A percentile compares a stretch with the other conserved stretches of the same genome.
Conservation (phyloP, 2,329 filamentous ascomycete species). For the Penicillium decumbens region DNA sequence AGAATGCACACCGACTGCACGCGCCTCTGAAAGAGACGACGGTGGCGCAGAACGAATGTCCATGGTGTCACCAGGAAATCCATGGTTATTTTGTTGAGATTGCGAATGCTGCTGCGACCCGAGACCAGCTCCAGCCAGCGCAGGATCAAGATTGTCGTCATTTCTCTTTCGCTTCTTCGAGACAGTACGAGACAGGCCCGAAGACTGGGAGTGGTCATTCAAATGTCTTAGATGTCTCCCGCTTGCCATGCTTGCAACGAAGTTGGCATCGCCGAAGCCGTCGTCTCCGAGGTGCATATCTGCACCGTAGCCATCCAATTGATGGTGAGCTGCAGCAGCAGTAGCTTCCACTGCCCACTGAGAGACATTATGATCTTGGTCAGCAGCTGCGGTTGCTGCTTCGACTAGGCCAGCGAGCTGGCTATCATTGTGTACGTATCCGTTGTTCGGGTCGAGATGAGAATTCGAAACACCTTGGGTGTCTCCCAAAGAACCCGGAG, state of each 20-base stretch:
- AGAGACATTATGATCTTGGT: slow-evolving; percentile 31
- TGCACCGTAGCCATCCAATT: slow-evolving; percentile 38
- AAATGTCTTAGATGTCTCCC: slow-evolving; percentile 27
- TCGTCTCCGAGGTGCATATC: slow-evolving; percentile 42
- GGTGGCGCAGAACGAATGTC: slow-evolving; percentile 37
- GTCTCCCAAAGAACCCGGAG: slow-evolving; percentile 26
- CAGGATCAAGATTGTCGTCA: slow-evolving; percentile 38
- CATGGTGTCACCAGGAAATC: slow-evolving; percentile 30
- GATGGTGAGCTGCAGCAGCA: slow-evolving; percentile 44
- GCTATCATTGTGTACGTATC: slow-evolving; percentile 39
- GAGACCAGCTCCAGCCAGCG: slow-evolving; percentile 28
- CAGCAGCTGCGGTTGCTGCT: slow-evolving; percentile 45
- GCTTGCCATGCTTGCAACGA: slow-evolving; percentile 26
- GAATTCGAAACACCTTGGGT: slow-evolving; percentile 22
- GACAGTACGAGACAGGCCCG: slow-evolving; percentile 31
- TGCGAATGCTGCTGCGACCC: slow-evolving; percentile 24
- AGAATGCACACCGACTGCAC: slow-evolving; percentile 50
- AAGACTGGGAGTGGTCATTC: slow-evolving; percentile 27
- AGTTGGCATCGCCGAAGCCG: slow-evolving; percentile 35
- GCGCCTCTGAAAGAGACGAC: slow-evolving; percentile 43
- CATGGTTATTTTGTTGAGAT: slow-evolving; percentile 25
- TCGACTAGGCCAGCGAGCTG: slow-evolving; percentile 46
- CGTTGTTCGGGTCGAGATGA: slow-evolving; percentile 31
- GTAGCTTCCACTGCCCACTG: slow-evolving; percentile 43
- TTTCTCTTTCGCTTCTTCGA: slow-evolving; percentile 42